phyloP scores from a whole-genome alignment of 768 basidiomycete genomes.

The Rhizopogon vulgaris region DNA sequence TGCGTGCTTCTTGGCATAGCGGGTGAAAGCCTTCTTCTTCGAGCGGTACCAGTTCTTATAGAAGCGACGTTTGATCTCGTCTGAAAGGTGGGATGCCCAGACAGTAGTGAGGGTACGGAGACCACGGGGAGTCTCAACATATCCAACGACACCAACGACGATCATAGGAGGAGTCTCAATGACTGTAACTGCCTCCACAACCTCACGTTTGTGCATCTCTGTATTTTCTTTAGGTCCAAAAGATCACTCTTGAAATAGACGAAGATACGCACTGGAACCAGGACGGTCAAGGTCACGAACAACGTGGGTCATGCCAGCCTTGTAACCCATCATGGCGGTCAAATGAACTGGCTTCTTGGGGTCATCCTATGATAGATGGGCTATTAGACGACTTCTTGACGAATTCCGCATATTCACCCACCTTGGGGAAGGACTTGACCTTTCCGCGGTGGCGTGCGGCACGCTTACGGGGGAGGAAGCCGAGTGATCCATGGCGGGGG shows the following conservation, averaged over 20 bases:
- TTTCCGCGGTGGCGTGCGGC: slow-evolving; percentile 96
- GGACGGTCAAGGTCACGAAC: slow-evolving; percentile 99
- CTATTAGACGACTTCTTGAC: slow-evolving; percentile 5
- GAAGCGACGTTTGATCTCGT: slow-evolving; percentile 97
- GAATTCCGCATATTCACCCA: slow-evolving; percentile 30
- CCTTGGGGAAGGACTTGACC: slow-evolving; percentile 99
- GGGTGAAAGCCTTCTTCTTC: slow-evolving; percentile 99
- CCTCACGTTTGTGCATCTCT: slow-evolving; percentile 99
- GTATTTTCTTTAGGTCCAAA: slow-evolving; percentile 3
- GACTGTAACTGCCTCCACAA: slow-evolving; percentile 95
- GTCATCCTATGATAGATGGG: slow-evolving; percentile 68
- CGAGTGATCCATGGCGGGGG: slow-evolving; percentile 96
- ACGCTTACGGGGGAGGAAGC: slow-evolving; percentile 95
- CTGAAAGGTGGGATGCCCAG: slow-evolving; percentile 96
- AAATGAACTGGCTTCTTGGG: slow-evolving; percentile 98
- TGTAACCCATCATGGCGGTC: slow-evolving; percentile 98
- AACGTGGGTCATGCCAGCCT: slow-evolving; percentile 99
- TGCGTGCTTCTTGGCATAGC: slow-evolving; percentile 98
- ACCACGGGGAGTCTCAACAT: slow-evolving; percentile 99
- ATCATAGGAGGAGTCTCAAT: slow-evolving; percentile 97
- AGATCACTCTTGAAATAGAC: neutral
- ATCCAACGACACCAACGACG: slow-evolving; percentile 96
- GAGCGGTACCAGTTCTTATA: slow-evolving; percentile 99
- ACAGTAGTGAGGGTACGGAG: slow-evolving; percentile 98
- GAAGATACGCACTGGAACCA: slow-evolving; percentile 80